phyloP scores from a whole-genome alignment of 345 rosid species.

The Turnera subulata region DNA sequence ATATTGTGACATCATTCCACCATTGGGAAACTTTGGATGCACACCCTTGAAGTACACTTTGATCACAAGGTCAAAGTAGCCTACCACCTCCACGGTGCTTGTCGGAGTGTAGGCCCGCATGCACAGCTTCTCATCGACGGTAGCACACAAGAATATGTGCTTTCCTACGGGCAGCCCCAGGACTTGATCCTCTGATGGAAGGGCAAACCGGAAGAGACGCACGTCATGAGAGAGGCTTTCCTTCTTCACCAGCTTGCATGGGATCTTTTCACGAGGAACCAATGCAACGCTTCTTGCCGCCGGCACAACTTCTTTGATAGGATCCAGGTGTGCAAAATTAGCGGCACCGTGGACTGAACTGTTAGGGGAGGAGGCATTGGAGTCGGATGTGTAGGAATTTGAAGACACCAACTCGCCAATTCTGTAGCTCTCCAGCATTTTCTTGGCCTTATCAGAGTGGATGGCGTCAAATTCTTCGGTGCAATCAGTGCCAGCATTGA shows the following conservation, averaged over 20 bases:
- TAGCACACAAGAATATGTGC: constrained; percentile 74
- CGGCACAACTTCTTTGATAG: constrained; percentile 45
- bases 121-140: constrained; percentile 60
- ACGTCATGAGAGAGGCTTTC: constrained; percentile 72
- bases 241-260: constrained; percentile 64
- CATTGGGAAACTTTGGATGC: constrained; percentile 77
- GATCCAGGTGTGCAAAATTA: constrained; percentile 36
- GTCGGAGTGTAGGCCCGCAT: constrained; percentile 90
- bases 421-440: constrained; percentile 65
- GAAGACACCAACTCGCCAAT: constrained; percentile 64
- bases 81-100: constrained; percentile 56
- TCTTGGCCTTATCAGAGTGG: constrained; percentile 88
- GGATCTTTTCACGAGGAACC: constrained; percentile 74
- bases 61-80: constrained; percentile 74
- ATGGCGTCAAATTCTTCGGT: constrained; percentile 95
- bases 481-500: constrained; percentile 89
- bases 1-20: constrained; percentile 83
- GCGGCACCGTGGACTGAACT: constrained; percentile 59
- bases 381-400: constrained; percentile 53
- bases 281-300: constrained; percentile 48
- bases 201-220: constrained; percentile 55
- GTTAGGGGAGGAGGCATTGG: constrained; percentile 56
- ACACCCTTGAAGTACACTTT: constrained; percentile 74
- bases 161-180: constrained; percentile 83
- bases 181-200: constrained; percentile 64